Base-by-base conservation (phyloP, 768 basidiomycete genomes). In the Panaeolus papilionaceus region DNA sequence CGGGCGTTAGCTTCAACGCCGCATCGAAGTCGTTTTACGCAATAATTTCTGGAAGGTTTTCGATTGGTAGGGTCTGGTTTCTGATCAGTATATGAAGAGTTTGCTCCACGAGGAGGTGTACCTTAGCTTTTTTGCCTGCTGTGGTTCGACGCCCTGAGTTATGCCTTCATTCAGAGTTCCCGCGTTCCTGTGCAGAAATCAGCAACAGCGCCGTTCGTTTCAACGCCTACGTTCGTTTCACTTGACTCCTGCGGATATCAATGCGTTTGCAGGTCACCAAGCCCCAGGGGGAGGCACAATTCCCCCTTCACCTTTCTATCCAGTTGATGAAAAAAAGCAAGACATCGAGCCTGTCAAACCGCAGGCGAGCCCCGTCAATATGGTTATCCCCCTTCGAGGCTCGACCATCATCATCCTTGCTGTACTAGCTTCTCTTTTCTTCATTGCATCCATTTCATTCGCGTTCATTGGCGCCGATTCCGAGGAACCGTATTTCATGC, bases 401-500 rank as follows among this genome's bases (percentile, higher is more conserved):
- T 69, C 73, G 38, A 75, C 76, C 9, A 71, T 79, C 54, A 71
- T 77, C 16, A 74, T 71, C 18, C 76, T 87, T 38, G 80, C 81
- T 20, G 70, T 85, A 26, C 69, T 84, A 0, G 73, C 84, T 6
- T 88, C 86, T 38, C 68, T 86, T 8, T 73, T 85, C 28, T 87
- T 88, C 71, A 83, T 86, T 51, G 67, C 78, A 42, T 78, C 81
- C 10, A 73, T 88, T n/a, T 84, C 83, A 1, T 81, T 82, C 68
- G 78, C 84, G 5, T 87, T 88, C 73, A 75, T 85, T 44, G 83
- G 85, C 4, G 81, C 79, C 18, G 75, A 77, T 18, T 79, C 78
- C 20, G 84, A 83, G 38, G 82, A 79, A 39, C 77, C 79, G 0
- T 73, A 77, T 38, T 85, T 87, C 71, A 79, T 77, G 69, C 69